phyloP scores from a whole-genome alignment of 768 basidiomycete species.

The Serendipita sp. region DNA sequence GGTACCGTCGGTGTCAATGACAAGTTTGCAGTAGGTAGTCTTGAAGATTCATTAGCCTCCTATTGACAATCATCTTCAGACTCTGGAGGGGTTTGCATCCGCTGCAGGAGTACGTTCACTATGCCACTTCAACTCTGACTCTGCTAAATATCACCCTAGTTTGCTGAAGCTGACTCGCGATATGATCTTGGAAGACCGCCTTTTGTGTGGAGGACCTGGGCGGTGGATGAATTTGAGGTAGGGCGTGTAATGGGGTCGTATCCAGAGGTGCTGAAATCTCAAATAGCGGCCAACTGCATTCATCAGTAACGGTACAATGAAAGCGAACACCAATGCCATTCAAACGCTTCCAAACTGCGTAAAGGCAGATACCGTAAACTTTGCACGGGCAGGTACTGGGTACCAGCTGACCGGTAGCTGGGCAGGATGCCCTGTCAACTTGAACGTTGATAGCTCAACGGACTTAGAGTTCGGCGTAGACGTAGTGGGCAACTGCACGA shows the following conservation, averaged over 20 bases:
- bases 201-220: neutral
- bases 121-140: neutral
- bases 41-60: neutral
- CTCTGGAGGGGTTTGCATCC: neutral
- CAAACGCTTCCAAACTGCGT: neutral
- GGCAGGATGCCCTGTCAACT: neutral
- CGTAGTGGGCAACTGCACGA: neutral
- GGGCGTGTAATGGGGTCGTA: neutral
- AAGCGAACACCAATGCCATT: neutral
- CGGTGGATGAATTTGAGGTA: constrained; percentile 2
- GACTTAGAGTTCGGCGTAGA: neutral
- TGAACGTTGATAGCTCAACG: neutral
- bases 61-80: neutral
- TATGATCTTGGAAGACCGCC: neutral
- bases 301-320: neutral
- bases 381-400: neutral
- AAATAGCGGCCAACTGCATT: neutral
- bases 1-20: neutral
- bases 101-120: neutral
- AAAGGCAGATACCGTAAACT: neutral
- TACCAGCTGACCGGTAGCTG: neutral
- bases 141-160: neutral
- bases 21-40: neutral
- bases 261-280: neutral
- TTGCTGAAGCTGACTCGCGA: neutral